A percentile compares a stretch with the other conserved stretches of the same genome.
These are phyloP conservation scores for Planoprotostelium fungivorum DNA, from an alignment of 78 protist genomes.

Conservation along the genomic window DNA sequence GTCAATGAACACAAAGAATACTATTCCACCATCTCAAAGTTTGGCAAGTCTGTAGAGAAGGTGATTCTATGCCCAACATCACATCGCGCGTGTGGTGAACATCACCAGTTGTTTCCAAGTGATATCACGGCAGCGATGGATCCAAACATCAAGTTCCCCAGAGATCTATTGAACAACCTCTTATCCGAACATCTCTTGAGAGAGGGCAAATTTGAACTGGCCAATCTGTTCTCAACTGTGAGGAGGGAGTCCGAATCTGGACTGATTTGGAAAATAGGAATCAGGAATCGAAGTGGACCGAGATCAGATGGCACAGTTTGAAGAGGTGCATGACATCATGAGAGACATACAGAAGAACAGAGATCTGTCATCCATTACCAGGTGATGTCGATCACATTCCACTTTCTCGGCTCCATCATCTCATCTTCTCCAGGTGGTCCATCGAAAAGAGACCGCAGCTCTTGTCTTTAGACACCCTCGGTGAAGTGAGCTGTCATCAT, in stretches of 20 bases:
- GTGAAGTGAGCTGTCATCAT: neutral
- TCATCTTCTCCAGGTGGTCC: neutral
- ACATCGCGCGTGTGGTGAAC: too few relatives aligned
- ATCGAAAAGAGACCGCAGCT: neutral
- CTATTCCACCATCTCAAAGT: conserved; percentile 47
- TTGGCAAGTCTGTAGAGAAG: conserved; percentile 66
- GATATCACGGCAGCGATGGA: neutral
- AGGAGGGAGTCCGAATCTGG: neutral
- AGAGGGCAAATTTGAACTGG: conserved; percentile 56
- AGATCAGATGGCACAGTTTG: conserved; percentile 9
- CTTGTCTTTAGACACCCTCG: neutral
- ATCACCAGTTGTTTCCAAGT: neutral
- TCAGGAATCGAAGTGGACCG: neutral
- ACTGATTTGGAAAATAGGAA: neutral
- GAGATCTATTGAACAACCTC: conserved; percentile 17
- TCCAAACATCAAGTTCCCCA: conserved; percentile 14
- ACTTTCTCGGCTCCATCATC: neutral
- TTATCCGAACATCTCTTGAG: conserved; percentile 63
- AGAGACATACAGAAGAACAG: conserved; percentile 8
- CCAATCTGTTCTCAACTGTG: conserved; percentile 23
- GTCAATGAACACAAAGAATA: conserved; percentile 36
- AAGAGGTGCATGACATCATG: conserved; percentile 25
- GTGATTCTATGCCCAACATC: neutral
- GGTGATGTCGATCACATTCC: neutral
- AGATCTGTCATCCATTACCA: conserved; percentile 25